phyloP scores from a whole-genome alignment of 2,329 filamentous ascomycete species.

The Colletotrichum zoysiae region DNA sequence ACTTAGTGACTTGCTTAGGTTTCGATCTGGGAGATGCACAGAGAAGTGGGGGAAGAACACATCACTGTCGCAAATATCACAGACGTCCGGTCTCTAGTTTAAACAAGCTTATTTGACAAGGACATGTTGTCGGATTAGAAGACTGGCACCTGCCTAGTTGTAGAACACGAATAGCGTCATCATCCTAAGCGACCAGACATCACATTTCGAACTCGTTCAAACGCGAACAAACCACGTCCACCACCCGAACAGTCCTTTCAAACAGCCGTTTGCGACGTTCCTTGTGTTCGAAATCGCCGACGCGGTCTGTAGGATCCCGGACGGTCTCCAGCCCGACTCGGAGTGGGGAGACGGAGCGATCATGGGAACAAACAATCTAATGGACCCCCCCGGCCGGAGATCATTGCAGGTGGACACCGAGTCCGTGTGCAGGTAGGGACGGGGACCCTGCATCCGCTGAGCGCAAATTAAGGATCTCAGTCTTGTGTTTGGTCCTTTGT shows the following conservation, averaged over 20 bases:
- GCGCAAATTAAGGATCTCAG: slow-evolving; percentile 11
- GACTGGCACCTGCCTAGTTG: background rate
- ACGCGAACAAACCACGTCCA: background rate
- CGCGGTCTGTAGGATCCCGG: background rate
- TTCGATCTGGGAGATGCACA: too few relatives aligned
- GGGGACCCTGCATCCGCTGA: slow-evolving; percentile 3
- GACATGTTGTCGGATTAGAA: background rate
- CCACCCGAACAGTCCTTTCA: background rate
- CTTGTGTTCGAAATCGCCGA: background rate
- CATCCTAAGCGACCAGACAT: background rate
- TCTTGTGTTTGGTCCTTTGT: background rate
- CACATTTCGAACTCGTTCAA: background rate
- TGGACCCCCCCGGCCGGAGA: slow-evolving; percentile 20
- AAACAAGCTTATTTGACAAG: background rate
- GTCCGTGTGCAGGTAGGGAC: slow-evolving; percentile 14
- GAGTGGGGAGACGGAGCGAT: background rate
- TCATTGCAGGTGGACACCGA: slow-evolving; percentile 25
- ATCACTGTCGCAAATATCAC: background rate
- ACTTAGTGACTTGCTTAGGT: background rate
- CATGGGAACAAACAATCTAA: slow-evolving; percentile 9
- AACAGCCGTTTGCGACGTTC: background rate
- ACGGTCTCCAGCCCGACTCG: background rate
- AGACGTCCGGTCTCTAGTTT: background rate
- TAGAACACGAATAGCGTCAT: background rate
- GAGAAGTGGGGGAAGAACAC: background rate